Evolutionary conservation across 2,329 filamentous ascomycete genomes (phyloP).

Genomic region (Diplodia mutila): DNA sequence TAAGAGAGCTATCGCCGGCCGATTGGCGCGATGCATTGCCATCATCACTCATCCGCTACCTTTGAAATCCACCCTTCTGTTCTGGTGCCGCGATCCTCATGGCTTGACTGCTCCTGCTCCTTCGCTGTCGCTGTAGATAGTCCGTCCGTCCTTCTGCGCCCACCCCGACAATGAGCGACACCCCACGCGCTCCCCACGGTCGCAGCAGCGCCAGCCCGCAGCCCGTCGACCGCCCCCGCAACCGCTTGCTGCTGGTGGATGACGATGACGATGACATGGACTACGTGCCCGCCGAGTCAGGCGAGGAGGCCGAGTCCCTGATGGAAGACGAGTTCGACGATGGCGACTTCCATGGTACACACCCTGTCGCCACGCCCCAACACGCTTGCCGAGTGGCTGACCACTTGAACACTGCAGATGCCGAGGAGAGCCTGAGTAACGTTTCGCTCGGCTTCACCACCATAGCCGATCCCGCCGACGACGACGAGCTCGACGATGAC

Average conservation of each 20-base stretch:
- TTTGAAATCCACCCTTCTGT: background rate
- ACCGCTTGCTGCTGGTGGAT: constrained; percentile 38
- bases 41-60: constrained; percentile 5
- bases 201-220: constrained; percentile 4
- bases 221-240: background rate
- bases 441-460: constrained; percentile 44
- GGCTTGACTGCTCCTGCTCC: background rate
- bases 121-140: background rate
- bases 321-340: constrained; percentile 45
- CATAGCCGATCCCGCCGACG: constrained; percentile 35
- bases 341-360: constrained; percentile 41
- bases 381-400: constrained; percentile 27
- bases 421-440: constrained; percentile 47
- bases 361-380: background rate
- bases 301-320: constrained; percentile 44
- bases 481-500: constrained; percentile 40
- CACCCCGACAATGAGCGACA: constrained; percentile 17
- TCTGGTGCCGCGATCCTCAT: constrained; percentile 1
- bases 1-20: constrained; percentile 19
- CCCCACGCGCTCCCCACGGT: constrained; percentile 6
- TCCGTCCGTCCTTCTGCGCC: background rate
- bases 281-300: constrained; percentile 46
- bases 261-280: constrained; percentile 57
- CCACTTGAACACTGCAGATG: constrained; percentile 37
- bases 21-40: constrained; percentile 12